phyloP scores from a whole-genome alignment of 2,329 filamentous ascomycete species.

The Basipetospora chlamydospora region DNA sequence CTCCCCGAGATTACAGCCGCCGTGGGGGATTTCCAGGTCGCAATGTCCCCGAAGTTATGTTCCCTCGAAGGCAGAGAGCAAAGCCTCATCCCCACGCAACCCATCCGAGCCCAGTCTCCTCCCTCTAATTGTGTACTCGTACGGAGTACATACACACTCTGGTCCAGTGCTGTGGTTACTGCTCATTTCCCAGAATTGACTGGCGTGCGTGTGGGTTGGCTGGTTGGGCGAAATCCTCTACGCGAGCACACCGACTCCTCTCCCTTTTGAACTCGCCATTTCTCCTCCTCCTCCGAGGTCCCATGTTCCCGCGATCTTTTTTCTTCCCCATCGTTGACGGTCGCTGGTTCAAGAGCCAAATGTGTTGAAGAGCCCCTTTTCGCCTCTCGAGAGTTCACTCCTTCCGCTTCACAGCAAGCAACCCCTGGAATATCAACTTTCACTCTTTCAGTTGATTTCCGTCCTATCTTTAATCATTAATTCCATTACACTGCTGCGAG shows the following conservation, averaged over 20 bases:
- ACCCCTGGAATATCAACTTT: constrained; percentile 5
- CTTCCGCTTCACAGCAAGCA: neutral
- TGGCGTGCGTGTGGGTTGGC: too few relatives aligned
- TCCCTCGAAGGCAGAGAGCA: too few relatives aligned
- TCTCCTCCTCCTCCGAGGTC: neutral
- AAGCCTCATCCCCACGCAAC: too few relatives aligned
- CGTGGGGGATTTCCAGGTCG: too few relatives aligned
- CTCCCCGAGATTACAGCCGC: too few relatives aligned
- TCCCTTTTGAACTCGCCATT: neutral
- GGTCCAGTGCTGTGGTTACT: too few relatives aligned
- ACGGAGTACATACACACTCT: too few relatives aligned
- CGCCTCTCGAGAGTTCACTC: neutral
- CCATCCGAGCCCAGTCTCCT: too few relatives aligned
- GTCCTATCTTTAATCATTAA: constrained; percentile 6
- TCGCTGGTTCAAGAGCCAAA: neutral
- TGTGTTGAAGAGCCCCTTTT: constrained; percentile 2
- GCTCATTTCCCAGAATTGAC: too few relatives aligned
- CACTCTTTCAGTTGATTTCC: constrained; percentile 7
- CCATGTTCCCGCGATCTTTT: neutral
- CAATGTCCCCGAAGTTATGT: too few relatives aligned
- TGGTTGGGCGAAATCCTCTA: too few relatives aligned
- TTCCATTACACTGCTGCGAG: neutral
- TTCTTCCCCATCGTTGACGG: neutral
- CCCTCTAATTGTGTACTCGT: too few relatives aligned
- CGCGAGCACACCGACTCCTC: neutral